These are phyloP conservation scores for Clausena lansium DNA, from an alignment of 345 rosid species.

Conservation along the genomic window DNA sequence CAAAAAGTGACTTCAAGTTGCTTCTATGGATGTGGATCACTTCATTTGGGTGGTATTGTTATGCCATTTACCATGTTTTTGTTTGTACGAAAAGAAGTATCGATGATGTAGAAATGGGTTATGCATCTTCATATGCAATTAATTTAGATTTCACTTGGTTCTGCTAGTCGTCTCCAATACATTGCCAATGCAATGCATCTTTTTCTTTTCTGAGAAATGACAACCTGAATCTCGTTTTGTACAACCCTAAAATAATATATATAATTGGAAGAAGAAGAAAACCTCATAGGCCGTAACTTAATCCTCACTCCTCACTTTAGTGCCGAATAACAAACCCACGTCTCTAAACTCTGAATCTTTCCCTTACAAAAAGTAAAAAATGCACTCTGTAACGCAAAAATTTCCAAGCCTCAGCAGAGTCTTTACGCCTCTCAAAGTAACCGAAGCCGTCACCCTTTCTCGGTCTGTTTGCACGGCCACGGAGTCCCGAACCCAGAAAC, in stretches of 20 bases:
- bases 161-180: too few relatives aligned
- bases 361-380: neutral
- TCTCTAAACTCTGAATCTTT: too few relatives aligned
- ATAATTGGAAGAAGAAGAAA: neutral
- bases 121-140: too few relatives aligned
- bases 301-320: neutral
- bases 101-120: neutral
- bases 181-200: too few relatives aligned
- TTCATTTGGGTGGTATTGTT: neutral
- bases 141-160: too few relatives aligned
- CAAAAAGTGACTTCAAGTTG: neutral
- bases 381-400: constrained; percentile 15
- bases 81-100: neutral
- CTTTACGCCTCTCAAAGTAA: constrained; percentile 4
- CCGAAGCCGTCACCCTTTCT: constrained; percentile 5
- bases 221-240: too few relatives aligned
- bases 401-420: constrained; percentile 22
- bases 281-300: too few relatives aligned
- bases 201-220: too few relatives aligned
- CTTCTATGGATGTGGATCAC: neutral
- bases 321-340: neutral
- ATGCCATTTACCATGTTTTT: neutral
- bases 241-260: too few relatives aligned
- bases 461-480: constrained; percentile 35
- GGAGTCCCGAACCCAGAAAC: constrained; percentile 61